Evolutionary conservation across 345 rosid species (phyloP), one percentile per base, ranked within the genome.

Genomic region (Jatropha curcas): DNA sequence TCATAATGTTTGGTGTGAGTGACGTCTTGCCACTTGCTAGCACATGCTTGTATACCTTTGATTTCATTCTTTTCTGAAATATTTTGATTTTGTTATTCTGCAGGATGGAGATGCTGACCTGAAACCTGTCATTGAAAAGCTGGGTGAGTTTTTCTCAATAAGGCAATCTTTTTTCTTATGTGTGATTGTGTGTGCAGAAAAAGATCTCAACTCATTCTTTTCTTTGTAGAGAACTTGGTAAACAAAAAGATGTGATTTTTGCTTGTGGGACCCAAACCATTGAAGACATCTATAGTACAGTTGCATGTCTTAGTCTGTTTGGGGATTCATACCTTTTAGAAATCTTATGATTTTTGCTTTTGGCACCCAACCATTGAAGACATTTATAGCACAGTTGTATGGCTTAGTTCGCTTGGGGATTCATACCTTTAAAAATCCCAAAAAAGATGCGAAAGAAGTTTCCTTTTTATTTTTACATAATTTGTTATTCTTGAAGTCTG

Each of bases 1-100:
- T 94, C 68, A 81, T 94, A 69, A 82, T 94, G 83, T 79, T 90
- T 75, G 97, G 88, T 74, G 98, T 92, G 79, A 79, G 86, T 79
- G 28, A 53, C 61, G 45, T 74, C 72, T 39, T 66, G 19, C 66
- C 31, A 27, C 66, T 72, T 67, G 24, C 61, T 66, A 20, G 28
- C 43, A 30, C 28, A 51, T 72, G 46, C 59, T 58, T 50, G 53
- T 57, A 14, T 65, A 31, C 67, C n/a, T 61, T 62, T 33, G 52
- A 62, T 34, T 71, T 67, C 60, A 25, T 28, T 61, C 56, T 46
- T 30, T 73, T 70, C 50, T 71, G 46, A 71, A 16, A 27, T 62
- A 37, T 30, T 46, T 39, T 28, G 51, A 55, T 0, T 30, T 63
- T 78, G 71, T 14, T 77, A 39, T 62, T 79, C 72, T 82, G 66